phyloP scores from a whole-genome alignment of 805 yeast genomes.

The Saturnispora dispora region DNA sequence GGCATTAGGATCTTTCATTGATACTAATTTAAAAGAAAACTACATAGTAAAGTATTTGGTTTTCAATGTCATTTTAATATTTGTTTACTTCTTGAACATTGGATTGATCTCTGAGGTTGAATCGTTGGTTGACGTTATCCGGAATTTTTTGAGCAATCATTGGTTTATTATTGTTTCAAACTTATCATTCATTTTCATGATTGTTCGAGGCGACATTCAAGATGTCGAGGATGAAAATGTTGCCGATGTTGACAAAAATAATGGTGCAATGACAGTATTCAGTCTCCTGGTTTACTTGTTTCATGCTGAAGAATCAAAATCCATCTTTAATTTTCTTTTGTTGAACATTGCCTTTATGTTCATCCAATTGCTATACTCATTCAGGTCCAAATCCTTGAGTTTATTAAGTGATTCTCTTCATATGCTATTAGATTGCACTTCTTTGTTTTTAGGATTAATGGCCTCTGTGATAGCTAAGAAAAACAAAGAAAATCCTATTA shows the following conservation, averaged over 20 bases:
- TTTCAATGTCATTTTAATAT: slow-evolving; percentile 10
- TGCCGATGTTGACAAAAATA: background rate
- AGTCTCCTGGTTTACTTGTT: slow-evolving; percentile 29
- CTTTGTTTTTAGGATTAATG: slow-evolving; percentile 77
- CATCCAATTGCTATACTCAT: slow-evolving; percentile 83
- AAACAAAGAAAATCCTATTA: slow-evolving; percentile 19
- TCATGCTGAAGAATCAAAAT: slow-evolving; percentile 61
- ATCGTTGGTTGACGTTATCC: background rate
- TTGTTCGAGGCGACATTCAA: background rate
- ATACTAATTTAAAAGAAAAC: slow-evolving; percentile 18
- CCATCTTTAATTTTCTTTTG: slow-evolving; percentile 79
- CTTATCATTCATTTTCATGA: slow-evolving; percentile 9
- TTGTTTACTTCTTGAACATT: slow-evolving; percentile 11
- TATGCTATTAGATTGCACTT: slow-evolving; percentile 92
- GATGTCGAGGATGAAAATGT: background rate
- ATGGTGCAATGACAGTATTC: slow-evolving; percentile 12
- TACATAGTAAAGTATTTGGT: slow-evolving; percentile 20
- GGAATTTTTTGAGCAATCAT: background rate
- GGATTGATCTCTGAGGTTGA: slow-evolving; percentile 1
- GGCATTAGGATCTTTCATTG: slow-evolving; percentile 15
- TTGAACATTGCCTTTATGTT: slow-evolving; percentile 91
- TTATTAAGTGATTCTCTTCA: slow-evolving; percentile 88
- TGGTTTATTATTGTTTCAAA: slow-evolving; percentile 8
- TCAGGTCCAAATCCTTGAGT: slow-evolving; percentile 87
- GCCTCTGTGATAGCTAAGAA: slow-evolving; percentile 52